phyloP scores from a whole-genome alignment of 202 grass and related monocot species.

The Saccharum hybrid region DNA sequence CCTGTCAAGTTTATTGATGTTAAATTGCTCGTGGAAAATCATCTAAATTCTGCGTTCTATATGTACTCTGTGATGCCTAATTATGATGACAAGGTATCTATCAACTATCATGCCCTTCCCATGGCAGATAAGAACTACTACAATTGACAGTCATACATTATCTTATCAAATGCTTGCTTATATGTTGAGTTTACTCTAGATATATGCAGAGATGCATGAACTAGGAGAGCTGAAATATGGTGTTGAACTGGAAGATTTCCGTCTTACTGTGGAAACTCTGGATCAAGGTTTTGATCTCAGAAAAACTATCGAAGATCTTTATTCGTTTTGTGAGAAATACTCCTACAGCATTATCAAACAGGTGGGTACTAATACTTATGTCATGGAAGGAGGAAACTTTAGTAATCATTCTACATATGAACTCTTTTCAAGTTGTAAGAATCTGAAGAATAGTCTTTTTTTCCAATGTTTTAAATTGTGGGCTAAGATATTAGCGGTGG shows the following conservation, averaged over 20 bases:
- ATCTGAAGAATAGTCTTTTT: not conserved
- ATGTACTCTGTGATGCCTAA: constrained; percentile 68
- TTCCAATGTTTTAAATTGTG: too few relatives aligned
- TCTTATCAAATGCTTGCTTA: constrained; percentile 30
- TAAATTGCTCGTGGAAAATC: constrained; percentile 65
- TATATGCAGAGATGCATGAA: constrained; percentile 79
- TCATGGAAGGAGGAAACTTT: not conserved
- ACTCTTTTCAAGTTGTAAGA: not conserved
- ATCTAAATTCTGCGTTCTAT: constrained; percentile 73
- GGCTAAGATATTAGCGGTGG: too few relatives aligned
- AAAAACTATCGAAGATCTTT: constrained; percentile 56
- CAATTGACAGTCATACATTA: constrained; percentile 30
- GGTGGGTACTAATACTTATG: constrained; percentile 42
- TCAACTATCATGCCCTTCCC: not conserved
- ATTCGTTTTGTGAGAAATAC: constrained; percentile 63
- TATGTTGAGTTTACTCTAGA: constrained; percentile 49
- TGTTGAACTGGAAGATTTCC: constrained; percentile 59
- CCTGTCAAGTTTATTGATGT: constrained; percentile 74
- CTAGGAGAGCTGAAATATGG: constrained; percentile 77
- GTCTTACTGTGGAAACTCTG: constrained; percentile 52
- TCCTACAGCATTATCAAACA: constrained; percentile 72
- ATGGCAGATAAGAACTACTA: constrained; percentile 14
- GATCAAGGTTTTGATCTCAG: constrained; percentile 56
- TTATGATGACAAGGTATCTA: constrained; percentile 70
- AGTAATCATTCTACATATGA: not conserved